Evolutionary conservation across 495 filamentous ascomycete species (phyloP).

Genomic region (Lindgomyces ingoldianus): DNA sequence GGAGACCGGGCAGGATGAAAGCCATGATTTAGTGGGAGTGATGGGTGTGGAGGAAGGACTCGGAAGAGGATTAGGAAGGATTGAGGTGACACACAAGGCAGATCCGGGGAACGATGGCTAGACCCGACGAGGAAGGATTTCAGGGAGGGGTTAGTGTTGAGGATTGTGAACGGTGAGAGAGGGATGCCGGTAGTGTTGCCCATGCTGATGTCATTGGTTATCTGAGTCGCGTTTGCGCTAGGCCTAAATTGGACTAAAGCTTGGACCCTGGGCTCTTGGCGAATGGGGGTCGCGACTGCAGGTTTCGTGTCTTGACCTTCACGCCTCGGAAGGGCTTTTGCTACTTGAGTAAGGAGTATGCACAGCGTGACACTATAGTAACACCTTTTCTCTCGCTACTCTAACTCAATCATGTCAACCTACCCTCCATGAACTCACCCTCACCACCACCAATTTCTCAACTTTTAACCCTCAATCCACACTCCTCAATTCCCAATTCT

Average conservation of each 20-base stretch:
- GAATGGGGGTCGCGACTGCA: too few relatives aligned
- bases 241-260: conserved; percentile 2
- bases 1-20: conserved; percentile 21
- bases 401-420: background rate
- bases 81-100: background rate
- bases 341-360: too few relatives aligned
- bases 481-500: too few relatives aligned
- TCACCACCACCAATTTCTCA: background rate
- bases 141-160: background rate
- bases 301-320: conserved; percentile 8
- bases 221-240: conserved; percentile 3
- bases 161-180: background rate
- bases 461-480: too few relatives aligned
- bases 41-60: background rate
- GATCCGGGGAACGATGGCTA: background rate
- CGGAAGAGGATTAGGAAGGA: too few relatives aligned
- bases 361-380: background rate
- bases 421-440: background rate
- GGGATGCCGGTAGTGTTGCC: background rate
- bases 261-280: conserved; percentile 27
- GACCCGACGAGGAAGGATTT: background rate
- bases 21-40: conserved; percentile 14
- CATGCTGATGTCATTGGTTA: conserved; percentile 33
- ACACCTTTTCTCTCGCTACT: background rate
- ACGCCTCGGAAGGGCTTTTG: background rate